Percentiles rank a stretch among this genome's conserved stretches.
Conservation (phyloP, 768 basidiomycete species). For the Suillus subalutaceus region DNA sequence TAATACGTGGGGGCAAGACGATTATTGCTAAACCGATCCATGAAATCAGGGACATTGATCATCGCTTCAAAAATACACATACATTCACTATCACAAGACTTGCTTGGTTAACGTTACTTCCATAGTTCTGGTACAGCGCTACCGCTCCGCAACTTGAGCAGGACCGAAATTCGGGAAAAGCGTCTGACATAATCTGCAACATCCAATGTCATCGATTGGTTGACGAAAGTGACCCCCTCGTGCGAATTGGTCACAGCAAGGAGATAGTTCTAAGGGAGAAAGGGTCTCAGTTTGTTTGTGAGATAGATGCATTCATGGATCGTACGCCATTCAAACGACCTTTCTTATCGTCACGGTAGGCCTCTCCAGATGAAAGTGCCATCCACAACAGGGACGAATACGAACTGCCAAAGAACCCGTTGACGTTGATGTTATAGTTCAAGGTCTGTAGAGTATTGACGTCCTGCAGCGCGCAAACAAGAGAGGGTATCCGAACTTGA, state of each 20-base stretch:
- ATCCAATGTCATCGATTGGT: conserved; percentile 24
- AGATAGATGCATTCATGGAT: no score
- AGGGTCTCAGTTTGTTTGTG: no score
- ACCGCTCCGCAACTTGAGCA: conserved; percentile 29
- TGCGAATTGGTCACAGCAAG: conserved; percentile 33
- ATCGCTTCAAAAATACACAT: conserved; percentile 9
- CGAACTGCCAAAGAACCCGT: conserved; percentile 39
- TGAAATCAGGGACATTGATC: neutral
- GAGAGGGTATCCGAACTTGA: conserved; percentile 34
- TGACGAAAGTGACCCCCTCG: conserved; percentile 36
- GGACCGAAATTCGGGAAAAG: conserved; percentile 43
- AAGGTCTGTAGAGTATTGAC: no score
- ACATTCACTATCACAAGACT: conserved; percentile 45
- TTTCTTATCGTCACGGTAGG: no score
- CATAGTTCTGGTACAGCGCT: conserved; percentile 33
- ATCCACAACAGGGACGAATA: conserved; percentile 50
- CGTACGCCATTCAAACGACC: no score
- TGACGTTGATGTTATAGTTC: no score
- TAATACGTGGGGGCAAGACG: conserved; percentile 26
- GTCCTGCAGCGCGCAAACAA: conserved; percentile 40
- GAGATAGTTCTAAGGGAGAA: conserved; percentile 21
- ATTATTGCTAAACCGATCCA: conserved; percentile 27
- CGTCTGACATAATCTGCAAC: conserved; percentile 27
- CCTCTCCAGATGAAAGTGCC: conserved; percentile 40
- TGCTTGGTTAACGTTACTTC: conserved; percentile 37